Evolutionary conservation across 768 basidiomycete species (phyloP).

Genomic region (Cyathus striatus): DNA sequence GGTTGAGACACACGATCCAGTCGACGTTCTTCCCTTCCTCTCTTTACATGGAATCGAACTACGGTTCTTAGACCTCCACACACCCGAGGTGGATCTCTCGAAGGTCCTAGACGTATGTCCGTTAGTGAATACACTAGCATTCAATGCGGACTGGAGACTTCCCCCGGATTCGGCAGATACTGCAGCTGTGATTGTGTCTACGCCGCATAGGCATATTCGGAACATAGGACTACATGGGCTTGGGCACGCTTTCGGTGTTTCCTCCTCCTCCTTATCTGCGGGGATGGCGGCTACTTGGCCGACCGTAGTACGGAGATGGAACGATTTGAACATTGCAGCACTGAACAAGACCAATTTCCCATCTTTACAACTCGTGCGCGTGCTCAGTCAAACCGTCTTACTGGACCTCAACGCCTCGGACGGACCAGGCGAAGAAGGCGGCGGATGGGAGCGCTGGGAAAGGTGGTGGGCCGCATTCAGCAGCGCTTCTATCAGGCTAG

Average conservation of each 20-base stretch:
- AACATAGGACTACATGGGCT: slow-evolving; percentile 70
- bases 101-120: slow-evolving; percentile 63
- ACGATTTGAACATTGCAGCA: slow-evolving; percentile 62
- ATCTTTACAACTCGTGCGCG: slow-evolving; percentile 50
- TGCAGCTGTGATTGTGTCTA: slow-evolving; percentile 35
- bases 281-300: slow-evolving; percentile 43
- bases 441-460: slow-evolving; percentile 56
- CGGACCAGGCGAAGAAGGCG: slow-evolving; percentile 38
- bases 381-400: slow-evolving; percentile 50
- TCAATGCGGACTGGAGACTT: slow-evolving; percentile 74
- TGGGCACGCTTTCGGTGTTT: slow-evolving; percentile 62
- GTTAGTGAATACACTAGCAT: slow-evolving; percentile 53
- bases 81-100: slow-evolving; percentile 50
- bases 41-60: slow-evolving; percentile 51
- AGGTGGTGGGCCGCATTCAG: slow-evolving; percentile 60
- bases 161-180: slow-evolving; percentile 23
- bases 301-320: slow-evolving; percentile 40
- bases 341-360: slow-evolving; percentile 56
- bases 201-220: slow-evolving; percentile 51
- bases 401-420: slow-evolving; percentile 50
- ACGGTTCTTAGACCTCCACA: slow-evolving; percentile 61
- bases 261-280: not conserved
- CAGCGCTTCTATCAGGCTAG: slow-evolving; percentile 48
- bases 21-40: slow-evolving; percentile 60
- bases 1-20: slow-evolving; percentile 53